phyloP scores from a whole-genome alignment of 345 rosid genomes.

The Citrus australasica region DNA sequence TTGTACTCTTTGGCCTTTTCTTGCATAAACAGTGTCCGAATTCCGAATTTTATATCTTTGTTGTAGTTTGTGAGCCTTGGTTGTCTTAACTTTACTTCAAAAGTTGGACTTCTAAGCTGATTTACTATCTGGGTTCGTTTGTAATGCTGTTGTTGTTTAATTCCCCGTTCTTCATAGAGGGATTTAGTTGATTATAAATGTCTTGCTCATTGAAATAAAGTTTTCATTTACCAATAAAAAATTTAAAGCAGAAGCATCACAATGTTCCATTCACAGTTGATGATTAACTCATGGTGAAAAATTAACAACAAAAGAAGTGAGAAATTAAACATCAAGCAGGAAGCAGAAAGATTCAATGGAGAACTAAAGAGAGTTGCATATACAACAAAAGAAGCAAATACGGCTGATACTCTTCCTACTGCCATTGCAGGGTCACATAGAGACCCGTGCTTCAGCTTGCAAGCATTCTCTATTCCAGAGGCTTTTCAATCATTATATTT shows the following conservation, averaged over 20 bases:
- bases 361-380: neutral
- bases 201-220: too few species aligned
- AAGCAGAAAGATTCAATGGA: slow-evolving; percentile 6
- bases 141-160: too few species aligned
- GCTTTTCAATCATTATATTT: slow-evolving; percentile 30
- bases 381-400: neutral
- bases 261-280: neutral
- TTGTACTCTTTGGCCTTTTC: neutral
- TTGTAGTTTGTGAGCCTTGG: neutral
- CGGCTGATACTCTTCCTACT: slow-evolving; percentile 19
- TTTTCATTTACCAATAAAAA: too few species aligned
- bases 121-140: neutral
- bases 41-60: neutral
- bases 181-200: too few species aligned
- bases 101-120: neutral
- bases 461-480: slow-evolving; percentile 29
- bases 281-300: too few species aligned
- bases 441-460: slow-evolving; percentile 35
- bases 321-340: neutral
- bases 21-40: neutral
- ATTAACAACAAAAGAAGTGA: too few species aligned
- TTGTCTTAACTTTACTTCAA: too few species aligned
- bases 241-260: neutral
- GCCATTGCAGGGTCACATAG: slow-evolving; percentile 33
- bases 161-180: too few species aligned